phyloP scores from a whole-genome alignment of 1,284 basidiomycete species.

The Agroathelia rolfsii region DNA sequence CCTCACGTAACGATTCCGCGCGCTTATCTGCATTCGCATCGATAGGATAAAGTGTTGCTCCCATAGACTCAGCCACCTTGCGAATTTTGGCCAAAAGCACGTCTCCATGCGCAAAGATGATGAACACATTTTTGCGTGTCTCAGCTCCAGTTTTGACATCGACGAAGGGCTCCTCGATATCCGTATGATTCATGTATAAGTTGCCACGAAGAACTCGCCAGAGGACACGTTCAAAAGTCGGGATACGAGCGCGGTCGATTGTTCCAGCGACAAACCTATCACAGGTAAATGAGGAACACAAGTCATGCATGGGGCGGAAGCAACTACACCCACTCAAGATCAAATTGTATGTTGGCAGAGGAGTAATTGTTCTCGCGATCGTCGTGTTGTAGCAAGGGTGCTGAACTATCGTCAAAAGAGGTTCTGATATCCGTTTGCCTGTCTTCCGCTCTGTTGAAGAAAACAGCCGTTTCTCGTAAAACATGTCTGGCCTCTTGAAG shows the following conservation, averaged over 20 bases:
- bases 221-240: constrained; percentile 93
- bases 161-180: constrained; percentile 90
- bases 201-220: constrained; percentile 98
- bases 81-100: constrained; percentile 94
- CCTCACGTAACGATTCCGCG: constrained; percentile 82
- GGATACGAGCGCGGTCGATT: constrained; percentile 86
- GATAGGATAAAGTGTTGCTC: constrained; percentile 93
- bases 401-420: constrained; percentile 89
- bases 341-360: constrained; percentile 52
- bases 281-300: constrained; percentile 7
- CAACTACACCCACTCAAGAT: constrained; percentile 63
- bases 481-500: constrained; percentile 91
- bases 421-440: constrained; percentile 73
- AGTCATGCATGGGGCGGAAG: background rate
- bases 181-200: constrained; percentile 98
- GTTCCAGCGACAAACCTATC: constrained; percentile 89
- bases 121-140: constrained; percentile 96
- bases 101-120: constrained; percentile 98
- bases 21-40: constrained; percentile 92
- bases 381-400: constrained; percentile 86
- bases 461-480: constrained; percentile 89
- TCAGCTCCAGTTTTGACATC: constrained; percentile 76
- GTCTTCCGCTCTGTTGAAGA: constrained; percentile 86
- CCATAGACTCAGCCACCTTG: constrained; percentile 97
- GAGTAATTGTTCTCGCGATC: constrained; percentile 68